A percentile compares a stretch with the other conserved stretches of the same genome.
phyloP scores from a whole-genome alignment of 208 protist species.

The Entamoeba invadens region DNA sequence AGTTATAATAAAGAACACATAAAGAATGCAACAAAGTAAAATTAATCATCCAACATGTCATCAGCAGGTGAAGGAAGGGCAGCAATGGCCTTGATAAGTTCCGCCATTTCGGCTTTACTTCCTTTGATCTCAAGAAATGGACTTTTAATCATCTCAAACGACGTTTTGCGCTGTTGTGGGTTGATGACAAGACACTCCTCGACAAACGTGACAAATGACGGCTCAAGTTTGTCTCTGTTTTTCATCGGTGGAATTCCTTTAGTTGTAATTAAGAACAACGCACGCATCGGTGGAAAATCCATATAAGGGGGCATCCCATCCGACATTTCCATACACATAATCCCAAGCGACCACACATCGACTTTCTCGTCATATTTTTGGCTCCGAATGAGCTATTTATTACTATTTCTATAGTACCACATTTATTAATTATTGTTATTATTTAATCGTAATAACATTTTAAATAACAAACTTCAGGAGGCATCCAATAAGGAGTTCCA shows the following conservation, averaged over 20 bases:
- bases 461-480: conserved; percentile 5
- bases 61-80: neutral
- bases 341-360: conserved; percentile 24
- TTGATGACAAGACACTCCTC: conserved; percentile 6
- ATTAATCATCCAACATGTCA: too few relatives aligned
- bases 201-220: conserved; percentile 9
- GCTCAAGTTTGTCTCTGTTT: neutral
- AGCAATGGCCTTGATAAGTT: neutral
- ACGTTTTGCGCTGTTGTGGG: neutral
- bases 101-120: neutral
- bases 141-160: neutral
- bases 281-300: neutral
- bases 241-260: conserved; percentile 3
- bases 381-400: conserved; percentile 6
- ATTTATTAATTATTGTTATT: too few relatives aligned
- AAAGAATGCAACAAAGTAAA: too few relatives aligned
- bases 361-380: neutral
- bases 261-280: neutral
- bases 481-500: conserved; percentile 21
- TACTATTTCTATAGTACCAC: too few relatives aligned
- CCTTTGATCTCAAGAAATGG: neutral
- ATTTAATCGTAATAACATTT: too few relatives aligned
- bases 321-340: conserved; percentile 8
- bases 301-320: conserved; percentile 7
- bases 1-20: too few relatives aligned